Evolutionary conservation across 2,329 filamentous ascomycete genomes (phyloP).

Genomic region (Alternaria arborescens): DNA sequence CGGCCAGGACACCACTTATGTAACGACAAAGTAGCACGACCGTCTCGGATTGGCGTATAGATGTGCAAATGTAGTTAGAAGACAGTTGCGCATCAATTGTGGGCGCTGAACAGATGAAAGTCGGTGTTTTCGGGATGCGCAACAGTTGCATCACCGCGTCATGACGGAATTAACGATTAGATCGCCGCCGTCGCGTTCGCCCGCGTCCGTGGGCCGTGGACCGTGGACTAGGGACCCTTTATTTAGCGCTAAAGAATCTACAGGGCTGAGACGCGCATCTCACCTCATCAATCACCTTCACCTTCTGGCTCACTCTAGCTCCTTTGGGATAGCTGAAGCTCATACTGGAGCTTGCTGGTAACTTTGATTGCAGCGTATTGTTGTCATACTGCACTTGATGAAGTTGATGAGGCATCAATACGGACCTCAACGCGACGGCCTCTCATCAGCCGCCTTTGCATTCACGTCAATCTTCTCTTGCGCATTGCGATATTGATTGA

Average conservation of each 20-base stretch:
- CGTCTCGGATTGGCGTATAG: not conserved
- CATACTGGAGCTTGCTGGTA: not conserved
- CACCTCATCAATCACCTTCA: conserved; percentile 13
- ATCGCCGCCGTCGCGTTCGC: conserved; percentile 14
- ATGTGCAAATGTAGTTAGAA: too few relatives aligned
- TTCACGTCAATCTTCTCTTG: not conserved
- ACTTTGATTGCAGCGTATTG: not conserved
- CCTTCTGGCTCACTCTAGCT: conserved; percentile 3
- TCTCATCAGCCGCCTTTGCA: conserved; percentile 3
- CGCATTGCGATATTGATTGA: not conserved
- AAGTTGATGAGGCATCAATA: not conserved
- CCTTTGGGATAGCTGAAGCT: not conserved
- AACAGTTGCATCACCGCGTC: conserved; percentile 18
- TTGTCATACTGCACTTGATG: not conserved
- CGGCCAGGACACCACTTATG: conserved; percentile 2
- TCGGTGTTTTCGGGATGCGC: not conserved
- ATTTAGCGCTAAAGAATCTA: conserved; percentile 10
- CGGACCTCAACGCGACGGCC: not conserved
- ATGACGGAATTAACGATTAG: conserved; percentile 21
- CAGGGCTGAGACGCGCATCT: conserved; percentile 14
- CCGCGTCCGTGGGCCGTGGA: conserved; percentile 15
- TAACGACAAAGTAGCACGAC: not conserved
- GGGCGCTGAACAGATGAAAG: not conserved
- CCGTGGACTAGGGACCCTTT: conserved; percentile 12
- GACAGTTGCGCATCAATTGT: not conserved